phyloP scores from a whole-genome alignment of 257 asterid species.

The Capsicum baccatum region DNA sequence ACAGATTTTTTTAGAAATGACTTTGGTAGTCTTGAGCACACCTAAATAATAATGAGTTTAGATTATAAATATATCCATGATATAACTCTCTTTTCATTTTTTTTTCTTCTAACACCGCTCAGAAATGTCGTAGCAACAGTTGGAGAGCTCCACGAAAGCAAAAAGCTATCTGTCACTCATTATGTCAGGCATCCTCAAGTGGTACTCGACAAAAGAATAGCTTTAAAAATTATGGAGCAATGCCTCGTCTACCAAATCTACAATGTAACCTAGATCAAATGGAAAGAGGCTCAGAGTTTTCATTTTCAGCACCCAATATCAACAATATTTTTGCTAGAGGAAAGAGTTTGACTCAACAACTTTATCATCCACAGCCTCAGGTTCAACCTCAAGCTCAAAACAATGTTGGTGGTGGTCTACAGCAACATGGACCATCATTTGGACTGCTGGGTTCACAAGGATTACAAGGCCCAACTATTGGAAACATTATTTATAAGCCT shows the following conservation, averaged over 20 bases:
- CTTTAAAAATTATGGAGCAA: slow-evolving; percentile 16
- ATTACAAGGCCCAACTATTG: neutral
- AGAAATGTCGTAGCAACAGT: no score
- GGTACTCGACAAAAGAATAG: no score
- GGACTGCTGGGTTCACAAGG: neutral
- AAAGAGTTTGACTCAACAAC: neutral
- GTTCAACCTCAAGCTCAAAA: neutral
- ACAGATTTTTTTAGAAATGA: no score
- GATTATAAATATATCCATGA: no score
- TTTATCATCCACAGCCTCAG: neutral
- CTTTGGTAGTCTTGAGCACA: no score
- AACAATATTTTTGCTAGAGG: neutral
- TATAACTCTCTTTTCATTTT: no score
- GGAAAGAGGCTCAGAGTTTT: neutral
- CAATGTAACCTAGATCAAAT: neutral
- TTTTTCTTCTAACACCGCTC: no score
- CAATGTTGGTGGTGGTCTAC: neutral
- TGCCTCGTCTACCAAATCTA: slow-evolving; percentile 28
- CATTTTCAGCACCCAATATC: neutral
- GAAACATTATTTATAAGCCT: neutral
- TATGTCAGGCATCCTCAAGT: no score
- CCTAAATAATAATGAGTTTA: no score
- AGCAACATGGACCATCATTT: neutral
- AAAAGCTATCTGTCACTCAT: no score
- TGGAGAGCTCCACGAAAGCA: no score